phyloP scores from a whole-genome alignment of 257 asterid species.

The Nemophila menziesii region DNA sequence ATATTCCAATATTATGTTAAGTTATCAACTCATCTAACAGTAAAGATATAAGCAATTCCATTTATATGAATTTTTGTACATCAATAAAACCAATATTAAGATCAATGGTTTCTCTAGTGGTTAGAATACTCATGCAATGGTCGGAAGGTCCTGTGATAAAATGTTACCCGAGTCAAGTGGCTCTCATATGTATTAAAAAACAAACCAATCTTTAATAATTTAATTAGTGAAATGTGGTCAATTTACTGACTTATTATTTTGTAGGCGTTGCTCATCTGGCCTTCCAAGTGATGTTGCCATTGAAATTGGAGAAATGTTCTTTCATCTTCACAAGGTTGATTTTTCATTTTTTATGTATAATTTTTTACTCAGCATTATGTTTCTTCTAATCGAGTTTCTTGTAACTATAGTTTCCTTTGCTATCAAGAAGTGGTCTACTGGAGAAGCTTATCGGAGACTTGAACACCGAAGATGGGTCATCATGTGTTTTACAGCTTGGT shows the following conservation, averaged over 20 bases:
- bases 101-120: too few species aligned
- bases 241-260: background rate
- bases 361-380: background rate
- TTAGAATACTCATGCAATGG: too few species aligned
- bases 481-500: constrained; percentile 32
- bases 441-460: constrained; percentile 63
- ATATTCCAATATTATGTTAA: background rate
- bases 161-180: too few species aligned
- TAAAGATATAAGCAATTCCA: too few species aligned
- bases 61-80: too few species aligned
- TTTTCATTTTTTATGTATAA: too few species aligned
- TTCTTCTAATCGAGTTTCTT: background rate
- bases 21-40: too few species aligned
- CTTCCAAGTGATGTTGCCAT: constrained; percentile 68
- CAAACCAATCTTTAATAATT: too few species aligned
- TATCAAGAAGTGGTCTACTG: constrained; percentile 61
- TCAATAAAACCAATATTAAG: too few species aligned
- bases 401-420: constrained; percentile 54
- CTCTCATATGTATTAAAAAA: too few species aligned
- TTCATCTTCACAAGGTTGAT: constrained; percentile 80
- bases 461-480: constrained; percentile 20
- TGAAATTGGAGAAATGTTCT: constrained; percentile 76
- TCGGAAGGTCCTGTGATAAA: too few species aligned
- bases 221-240: background rate
- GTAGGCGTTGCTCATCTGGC: constrained; percentile 71